These are phyloP conservation scores for Physcomitrellopsis africana DNA, from an alignment of 225 moss, liverwort and hornwort genomes.

Conservation along the genomic window DNA sequence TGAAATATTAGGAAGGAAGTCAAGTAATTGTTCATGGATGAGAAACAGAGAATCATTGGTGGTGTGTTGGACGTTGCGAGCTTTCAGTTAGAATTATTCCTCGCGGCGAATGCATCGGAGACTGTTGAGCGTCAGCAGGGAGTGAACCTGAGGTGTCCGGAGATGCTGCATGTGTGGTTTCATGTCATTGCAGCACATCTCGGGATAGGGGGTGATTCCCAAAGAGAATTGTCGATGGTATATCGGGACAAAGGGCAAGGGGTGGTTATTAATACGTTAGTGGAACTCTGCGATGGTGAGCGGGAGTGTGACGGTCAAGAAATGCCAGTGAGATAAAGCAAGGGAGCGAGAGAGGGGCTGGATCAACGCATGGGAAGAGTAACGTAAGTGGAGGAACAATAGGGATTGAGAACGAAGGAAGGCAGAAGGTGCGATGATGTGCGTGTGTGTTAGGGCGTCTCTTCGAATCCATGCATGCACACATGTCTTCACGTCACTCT, in stretches of 20 bases:
- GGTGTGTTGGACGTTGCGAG: no score
- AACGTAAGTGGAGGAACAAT: slow-evolving; percentile 22
- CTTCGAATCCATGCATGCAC: slow-evolving; percentile 45
- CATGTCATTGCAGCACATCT: background rate
- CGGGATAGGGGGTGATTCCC: background rate
- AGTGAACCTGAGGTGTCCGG: background rate
- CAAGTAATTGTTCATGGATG: no score
- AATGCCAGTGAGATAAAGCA: background rate
- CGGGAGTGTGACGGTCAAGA: background rate
- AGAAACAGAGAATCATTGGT: no score
- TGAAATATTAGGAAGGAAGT: no score
- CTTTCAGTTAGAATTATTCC: background rate
- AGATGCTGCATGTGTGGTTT: background rate
- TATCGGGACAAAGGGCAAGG: background rate
- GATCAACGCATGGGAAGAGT: background rate
- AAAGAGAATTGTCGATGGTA: background rate
- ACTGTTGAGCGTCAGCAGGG: background rate
- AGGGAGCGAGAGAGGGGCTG: background rate
- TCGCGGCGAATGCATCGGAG: slow-evolving; percentile 27
- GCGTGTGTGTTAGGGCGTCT: slow-evolving; percentile 35
- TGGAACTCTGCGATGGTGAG: background rate
- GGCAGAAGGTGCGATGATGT: slow-evolving; percentile 35
- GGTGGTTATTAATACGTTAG: background rate
- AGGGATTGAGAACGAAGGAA: background rate
- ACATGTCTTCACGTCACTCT: slow-evolving; percentile 40